phyloP scores from a whole-genome alignment of 2,329 filamentous ascomycete species.

The Elsinoe necatrix region DNA sequence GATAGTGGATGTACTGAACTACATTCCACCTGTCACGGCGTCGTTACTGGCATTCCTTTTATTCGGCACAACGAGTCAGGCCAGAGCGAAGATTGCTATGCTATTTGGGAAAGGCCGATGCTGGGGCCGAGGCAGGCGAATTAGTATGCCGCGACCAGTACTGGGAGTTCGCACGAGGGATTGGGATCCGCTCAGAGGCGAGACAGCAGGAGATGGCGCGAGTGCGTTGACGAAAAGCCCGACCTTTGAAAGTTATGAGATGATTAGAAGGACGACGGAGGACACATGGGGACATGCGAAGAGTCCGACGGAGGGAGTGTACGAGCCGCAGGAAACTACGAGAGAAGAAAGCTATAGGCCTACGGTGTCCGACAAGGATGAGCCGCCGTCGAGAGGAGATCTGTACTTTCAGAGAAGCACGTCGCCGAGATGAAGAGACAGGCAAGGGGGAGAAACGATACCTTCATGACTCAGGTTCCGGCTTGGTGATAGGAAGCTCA shows the following conservation, averaged over 20 bases:
- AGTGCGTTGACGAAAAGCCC: constrained; percentile 6
- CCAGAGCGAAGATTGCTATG: constrained; percentile 16
- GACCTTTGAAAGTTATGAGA: neutral
- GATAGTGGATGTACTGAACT: constrained; percentile 17
- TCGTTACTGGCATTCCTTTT: constrained; percentile 18
- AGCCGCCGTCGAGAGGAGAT: neutral
- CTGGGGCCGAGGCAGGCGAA: neutral
- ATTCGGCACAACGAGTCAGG: constrained; percentile 20
- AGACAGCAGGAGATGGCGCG: neutral
- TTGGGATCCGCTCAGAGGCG: neutral
- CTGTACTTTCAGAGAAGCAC: neutral
- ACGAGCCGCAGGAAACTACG: neutral
- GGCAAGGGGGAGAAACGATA: neutral
- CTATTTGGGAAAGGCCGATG: neutral
- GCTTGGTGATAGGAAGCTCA: neutral
- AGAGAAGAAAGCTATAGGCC: neutral
- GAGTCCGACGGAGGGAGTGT: neutral
- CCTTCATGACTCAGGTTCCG: neutral
- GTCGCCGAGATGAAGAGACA: neutral
- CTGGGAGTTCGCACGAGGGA: neutral
- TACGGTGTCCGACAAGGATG: neutral
- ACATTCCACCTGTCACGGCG: constrained; percentile 17
- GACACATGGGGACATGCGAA: neutral
- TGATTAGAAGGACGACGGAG: neutral
- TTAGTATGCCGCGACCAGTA: neutral